phyloP scores from a whole-genome alignment of 306 rosid species.

The Arachis hypogaea region DNA sequence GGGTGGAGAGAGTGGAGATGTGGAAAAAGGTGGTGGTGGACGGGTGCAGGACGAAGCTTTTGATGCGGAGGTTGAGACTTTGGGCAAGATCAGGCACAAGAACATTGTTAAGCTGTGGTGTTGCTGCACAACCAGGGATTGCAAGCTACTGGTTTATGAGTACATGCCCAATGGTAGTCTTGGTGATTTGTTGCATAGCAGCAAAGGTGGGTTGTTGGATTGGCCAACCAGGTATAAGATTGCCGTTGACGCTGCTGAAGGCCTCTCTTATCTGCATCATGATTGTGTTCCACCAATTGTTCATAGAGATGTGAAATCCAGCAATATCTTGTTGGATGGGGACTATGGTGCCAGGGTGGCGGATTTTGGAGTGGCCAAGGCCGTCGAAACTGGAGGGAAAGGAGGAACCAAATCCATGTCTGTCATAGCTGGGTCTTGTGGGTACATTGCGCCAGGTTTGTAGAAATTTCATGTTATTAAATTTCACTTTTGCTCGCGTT shows the following conservation, averaged over 20 bases:
- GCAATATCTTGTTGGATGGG: slow-evolving; percentile 87
- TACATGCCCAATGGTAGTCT: slow-evolving; percentile 96
- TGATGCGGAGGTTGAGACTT: slow-evolving; percentile 85
- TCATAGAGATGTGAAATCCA: slow-evolving; percentile 92
- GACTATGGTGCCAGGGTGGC: slow-evolving; percentile 89
- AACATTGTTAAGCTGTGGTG: slow-evolving; percentile 96
- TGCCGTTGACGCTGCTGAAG: slow-evolving; percentile 88
- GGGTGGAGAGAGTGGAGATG: slow-evolving; percentile 59
- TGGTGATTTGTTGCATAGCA: slow-evolving; percentile 86
- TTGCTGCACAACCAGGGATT: slow-evolving; percentile 76
- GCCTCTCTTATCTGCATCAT: slow-evolving; percentile 93
- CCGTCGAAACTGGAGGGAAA: slow-evolving; percentile 58
- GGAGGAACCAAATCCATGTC: slow-evolving; percentile 87
- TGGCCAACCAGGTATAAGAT: slow-evolving; percentile 91
- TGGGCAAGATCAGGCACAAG: slow-evolving; percentile 93
- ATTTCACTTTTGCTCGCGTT: background rate
- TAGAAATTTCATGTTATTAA: slow-evolving; percentile 14
- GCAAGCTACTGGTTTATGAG: slow-evolving; percentile 93
- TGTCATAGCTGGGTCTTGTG: slow-evolving; percentile 89
- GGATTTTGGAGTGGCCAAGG: slow-evolving; percentile 95
- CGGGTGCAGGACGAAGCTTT: slow-evolving; percentile 65
- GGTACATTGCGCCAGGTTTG: slow-evolving; percentile 98
- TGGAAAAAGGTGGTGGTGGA: slow-evolving; percentile 53
- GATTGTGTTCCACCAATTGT: slow-evolving; percentile 94
- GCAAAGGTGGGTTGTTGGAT: slow-evolving; percentile 78